Evolutionary conservation across 306 rosid genomes (phyloP), one percentile per base, ranked within the genome.

Genomic region (Vigna mungo): DNA sequence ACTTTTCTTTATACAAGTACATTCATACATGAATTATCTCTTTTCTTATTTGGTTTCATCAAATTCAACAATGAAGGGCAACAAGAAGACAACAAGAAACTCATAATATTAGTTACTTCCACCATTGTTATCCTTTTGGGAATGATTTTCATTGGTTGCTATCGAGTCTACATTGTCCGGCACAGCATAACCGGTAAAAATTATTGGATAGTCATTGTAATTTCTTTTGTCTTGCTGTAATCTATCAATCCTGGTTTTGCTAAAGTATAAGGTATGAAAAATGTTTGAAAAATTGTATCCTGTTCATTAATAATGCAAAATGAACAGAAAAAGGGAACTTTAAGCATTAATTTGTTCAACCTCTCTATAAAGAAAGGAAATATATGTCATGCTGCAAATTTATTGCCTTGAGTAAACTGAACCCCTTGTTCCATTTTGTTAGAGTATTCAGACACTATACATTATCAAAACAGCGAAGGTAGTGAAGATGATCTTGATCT

Each of bases 401-500:
- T 51, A 64, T 63, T 51, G 46, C 49, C 23, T 65, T 32, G 9
- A 25, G 55, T 52, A 37, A 17, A 43, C 17, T 48, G 5, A 68
- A 11, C 2, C 4, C 18, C 10, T 4, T 47, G 9, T n/a, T 69
- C 12, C 46, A 58, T 25, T 55, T 41, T 71, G 37, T 41, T 56
- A 66, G 82, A 37, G 51, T 49, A 37, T 51, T 72, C 69, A 17
- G 55, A 80, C 21, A 39, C 23, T 48, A 2, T 53, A 13, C 20
- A 4, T 62, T 74, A 66, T 49, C 67, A 69, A 37, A 72, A 43
- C 20, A 72, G n/a, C 12, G 82, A 52, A 59, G 84, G 53, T 0
- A 55, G 25, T 25, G 82, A 44, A 21, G 90, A 81, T 23, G 90
- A 90, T 59, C n/a, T 82, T 12, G 90, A 87, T n/a, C 85, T 87